These are phyloP conservation scores for Ochromonas danica DNA, from an alignment of 108 stramenopile species.

Conservation along the genomic window DNA sequence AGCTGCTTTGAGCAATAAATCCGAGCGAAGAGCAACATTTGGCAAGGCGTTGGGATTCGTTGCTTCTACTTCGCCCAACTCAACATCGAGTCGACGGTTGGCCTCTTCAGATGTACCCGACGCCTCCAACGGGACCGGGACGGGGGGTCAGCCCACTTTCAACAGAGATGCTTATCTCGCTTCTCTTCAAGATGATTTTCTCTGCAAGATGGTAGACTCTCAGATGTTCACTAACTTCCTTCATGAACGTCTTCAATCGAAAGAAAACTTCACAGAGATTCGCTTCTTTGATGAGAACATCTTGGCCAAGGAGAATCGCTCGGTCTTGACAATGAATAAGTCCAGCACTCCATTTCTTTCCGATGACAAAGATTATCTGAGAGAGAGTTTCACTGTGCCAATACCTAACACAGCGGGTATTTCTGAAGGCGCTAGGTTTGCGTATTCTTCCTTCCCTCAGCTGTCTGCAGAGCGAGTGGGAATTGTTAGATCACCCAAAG, in stretches of 20 bases:
- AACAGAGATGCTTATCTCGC: too few species aligned
- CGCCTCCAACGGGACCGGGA: too few species aligned
- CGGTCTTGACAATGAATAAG: constrained; percentile 2
- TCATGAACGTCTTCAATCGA: constrained; percentile 5
- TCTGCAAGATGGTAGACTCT: background rate
- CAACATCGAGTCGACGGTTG: too few species aligned
- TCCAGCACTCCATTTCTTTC: constrained; percentile 52
- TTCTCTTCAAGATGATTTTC: too few species aligned
- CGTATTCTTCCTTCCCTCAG: background rate
- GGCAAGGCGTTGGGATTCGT: too few species aligned
- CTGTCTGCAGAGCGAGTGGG: background rate
- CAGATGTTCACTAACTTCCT: constrained; percentile 23
- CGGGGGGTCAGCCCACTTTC: too few species aligned
- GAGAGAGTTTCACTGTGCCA: constrained; percentile 42
- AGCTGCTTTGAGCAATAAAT: too few species aligned
- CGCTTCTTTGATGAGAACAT: constrained; percentile 59
- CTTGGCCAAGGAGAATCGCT: constrained; percentile 50
- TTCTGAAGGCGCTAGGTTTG: background rate
- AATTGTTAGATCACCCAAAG: background rate
- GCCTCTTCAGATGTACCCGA: too few species aligned
- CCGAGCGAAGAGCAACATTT: too few species aligned
- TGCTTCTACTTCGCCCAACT: too few species aligned
- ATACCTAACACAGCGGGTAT: background rate
- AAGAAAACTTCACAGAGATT: constrained; percentile 56
- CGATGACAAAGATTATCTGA: constrained; percentile 44